Percentiles rank a stretch among this genome's conserved stretches.
These are phyloP conservation scores for Beta lomatogona DNA, from an alignment of 179 eudicot species.

Conservation along the genomic window DNA sequence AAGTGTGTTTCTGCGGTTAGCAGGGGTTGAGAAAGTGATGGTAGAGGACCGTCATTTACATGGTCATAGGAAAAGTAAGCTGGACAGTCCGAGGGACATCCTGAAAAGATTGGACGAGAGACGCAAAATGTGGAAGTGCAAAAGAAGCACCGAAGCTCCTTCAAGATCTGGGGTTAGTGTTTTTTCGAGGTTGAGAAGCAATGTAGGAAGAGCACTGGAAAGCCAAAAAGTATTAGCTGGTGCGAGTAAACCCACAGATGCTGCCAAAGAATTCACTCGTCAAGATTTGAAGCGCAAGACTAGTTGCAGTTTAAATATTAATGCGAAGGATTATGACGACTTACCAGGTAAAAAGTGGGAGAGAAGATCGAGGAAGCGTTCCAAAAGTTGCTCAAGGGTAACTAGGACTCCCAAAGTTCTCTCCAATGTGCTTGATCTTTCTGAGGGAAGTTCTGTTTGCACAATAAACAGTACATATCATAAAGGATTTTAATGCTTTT, in stretches of 20 bases:
- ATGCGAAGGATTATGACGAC: not conserved
- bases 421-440: not conserved
- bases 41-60: not conserved
- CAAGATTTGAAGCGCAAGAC: not conserved
- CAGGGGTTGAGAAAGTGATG: not conserved
- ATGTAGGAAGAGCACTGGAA: not conserved
- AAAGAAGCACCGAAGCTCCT: not conserved
- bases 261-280: not conserved
- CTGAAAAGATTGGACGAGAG: slow-evolving; percentile 10
- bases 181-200: slow-evolving; percentile 21
- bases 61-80: not conserved
- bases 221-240: not conserved
- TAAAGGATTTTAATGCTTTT: not conserved
- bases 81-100: not conserved
- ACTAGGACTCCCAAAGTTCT: not conserved
- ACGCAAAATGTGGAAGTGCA: not conserved
- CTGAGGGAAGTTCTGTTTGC: slow-evolving; percentile 6
- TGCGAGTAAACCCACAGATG: no score
- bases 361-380: not conserved
- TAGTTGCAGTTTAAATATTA: not conserved
- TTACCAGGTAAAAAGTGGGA: no score
- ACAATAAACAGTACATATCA: not conserved
- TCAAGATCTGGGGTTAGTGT: not conserved
- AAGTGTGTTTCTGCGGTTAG: slow-evolving; percentile 21
- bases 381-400: not conserved